A percentile compares a stretch with the other conserved stretches of the same genome.
Evolutionary conservation across 441 rosid species (phyloP).

Genomic region (Erysimum cheiri): DNA sequence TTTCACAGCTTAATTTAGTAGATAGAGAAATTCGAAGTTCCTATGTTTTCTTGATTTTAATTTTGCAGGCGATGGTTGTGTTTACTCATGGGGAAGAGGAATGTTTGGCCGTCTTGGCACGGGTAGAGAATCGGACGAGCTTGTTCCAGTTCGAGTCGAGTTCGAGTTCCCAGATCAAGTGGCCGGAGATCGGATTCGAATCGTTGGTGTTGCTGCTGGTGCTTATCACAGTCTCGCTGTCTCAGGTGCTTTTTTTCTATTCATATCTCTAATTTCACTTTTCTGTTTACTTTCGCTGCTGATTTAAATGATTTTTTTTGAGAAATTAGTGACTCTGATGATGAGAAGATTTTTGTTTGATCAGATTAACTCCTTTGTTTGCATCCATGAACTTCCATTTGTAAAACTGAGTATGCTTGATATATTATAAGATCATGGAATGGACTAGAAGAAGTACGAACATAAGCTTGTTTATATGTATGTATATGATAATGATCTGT

Average conservation of each 20-base stretch:
- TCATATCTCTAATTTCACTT: not conserved
- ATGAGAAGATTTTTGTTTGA: not conserved
- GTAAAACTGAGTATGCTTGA: not conserved
- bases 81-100: slow-evolving; percentile 94
- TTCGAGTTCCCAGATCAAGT: slow-evolving; percentile 43
- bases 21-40: not conserved
- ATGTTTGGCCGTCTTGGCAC: slow-evolving; percentile 90
- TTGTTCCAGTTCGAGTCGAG: slow-evolving; percentile 62
- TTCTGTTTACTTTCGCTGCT: not conserved
- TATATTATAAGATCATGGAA: not conserved
- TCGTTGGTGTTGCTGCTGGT: slow-evolving; percentile 82
- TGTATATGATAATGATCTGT: slow-evolving; percentile 20
- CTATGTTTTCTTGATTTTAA: not conserved
- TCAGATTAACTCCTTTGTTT: not conserved
- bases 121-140: slow-evolving; percentile 74
- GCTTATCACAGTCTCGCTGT: slow-evolving; percentile 91
- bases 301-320: not conserved
- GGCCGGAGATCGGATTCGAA: slow-evolving; percentile 48
- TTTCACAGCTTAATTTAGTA: not conserved
- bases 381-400: not conserved
- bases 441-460: not conserved
- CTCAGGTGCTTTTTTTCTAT: slow-evolving; percentile 56
- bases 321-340: not conserved
- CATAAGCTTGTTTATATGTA: slow-evolving; percentile 8
- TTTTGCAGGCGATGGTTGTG: slow-evolving; percentile 70